Evolutionary conservation across 2,329 filamentous ascomycete genomes (phyloP), one percentile per base, ranked within the genome.

Genomic region (Neofusicoccum parvum): DNA sequence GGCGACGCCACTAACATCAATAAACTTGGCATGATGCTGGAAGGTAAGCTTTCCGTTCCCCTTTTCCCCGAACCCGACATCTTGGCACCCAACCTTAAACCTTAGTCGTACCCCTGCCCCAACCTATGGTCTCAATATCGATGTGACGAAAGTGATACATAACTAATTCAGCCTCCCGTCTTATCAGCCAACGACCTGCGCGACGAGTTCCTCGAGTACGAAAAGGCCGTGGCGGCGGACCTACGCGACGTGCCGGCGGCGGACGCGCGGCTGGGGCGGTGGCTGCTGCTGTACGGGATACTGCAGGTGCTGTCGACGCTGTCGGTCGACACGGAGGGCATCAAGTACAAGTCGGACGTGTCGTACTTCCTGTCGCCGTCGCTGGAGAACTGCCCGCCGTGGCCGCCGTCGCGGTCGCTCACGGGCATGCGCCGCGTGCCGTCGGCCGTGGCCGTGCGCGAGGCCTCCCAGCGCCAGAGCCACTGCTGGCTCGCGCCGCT

Each of bases 231-330:
- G 7, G 71, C 75, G 3, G 15, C 64, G 1, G 70, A 75, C 36
- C 69, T 78, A 17, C 73, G 76, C 1, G 77, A 78, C 3, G 74
- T 78, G 27, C 73, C 78, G 0, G 77, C 78, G 2, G 74, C 75
- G 20, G 77, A 80, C 68, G 79, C 78, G 41, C 78, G 80, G 17
- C 74, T 80, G 36, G 80, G 79, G 17, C 76, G 78, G 14, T 81
- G 80, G 80, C 70, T 81, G 23, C 75, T 81, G 7, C 69, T 81
- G 32, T 80, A 81, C 65, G 77, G 74, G 41, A 73, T 79, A 50
- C 68, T 81, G 1, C 80, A 81, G 68, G 72, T 79, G 9, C 73
- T 81, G 3, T 79, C 78, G 10, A 78, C 72, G 2, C 69, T 81
- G 5, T 79, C 79, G 11, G 78, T 80, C 62, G 79, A 81, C 62